phyloP scores from a whole-genome alignment of 2,329 filamentous ascomycete genomes.

The Metarhizium album region DNA sequence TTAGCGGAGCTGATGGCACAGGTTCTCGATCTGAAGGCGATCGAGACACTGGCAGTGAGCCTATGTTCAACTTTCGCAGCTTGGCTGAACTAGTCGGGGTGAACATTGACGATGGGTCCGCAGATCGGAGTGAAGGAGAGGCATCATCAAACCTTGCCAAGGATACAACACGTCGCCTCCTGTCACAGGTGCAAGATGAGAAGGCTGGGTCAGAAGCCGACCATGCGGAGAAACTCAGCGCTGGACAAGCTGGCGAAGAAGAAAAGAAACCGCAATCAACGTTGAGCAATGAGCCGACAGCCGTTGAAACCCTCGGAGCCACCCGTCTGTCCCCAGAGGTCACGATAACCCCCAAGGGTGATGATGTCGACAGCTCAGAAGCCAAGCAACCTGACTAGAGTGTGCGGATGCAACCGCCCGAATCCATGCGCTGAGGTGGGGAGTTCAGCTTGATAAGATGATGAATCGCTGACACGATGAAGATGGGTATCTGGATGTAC shows the following conservation, averaged over 20 bases:
- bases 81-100: conserved; percentile 74
- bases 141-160: conserved; percentile 13
- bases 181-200: conserved; percentile 28
- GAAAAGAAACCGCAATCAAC: not conserved
- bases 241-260: not conserved
- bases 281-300: conserved; percentile 5
- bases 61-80: conserved; percentile 87
- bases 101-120: conserved; percentile 37
- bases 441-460: not conserved
- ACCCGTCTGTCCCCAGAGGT: conserved; percentile 6
- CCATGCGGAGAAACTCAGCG: conserved; percentile 17
- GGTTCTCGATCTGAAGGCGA: conserved; percentile 41
- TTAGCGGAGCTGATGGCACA: conserved; percentile 20
- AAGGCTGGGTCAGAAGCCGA: conserved; percentile 23
- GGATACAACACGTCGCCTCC: conserved; percentile 13
- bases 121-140: conserved; percentile 16
- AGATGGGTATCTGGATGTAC: not conserved
- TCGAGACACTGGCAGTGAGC: conserved; percentile 48
- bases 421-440: conserved; percentile 22
- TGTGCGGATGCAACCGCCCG: conserved; percentile 23
- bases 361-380: conserved; percentile 21
- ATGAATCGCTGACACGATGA: not conserved
- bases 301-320: conserved; percentile 1
- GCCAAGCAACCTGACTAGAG: conserved; percentile 32
- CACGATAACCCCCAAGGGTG: conserved; percentile 17